Base-by-base conservation (phyloP, 768 basidiomycete genomes). In the Lactarius pseudohatsudake region DNA sequence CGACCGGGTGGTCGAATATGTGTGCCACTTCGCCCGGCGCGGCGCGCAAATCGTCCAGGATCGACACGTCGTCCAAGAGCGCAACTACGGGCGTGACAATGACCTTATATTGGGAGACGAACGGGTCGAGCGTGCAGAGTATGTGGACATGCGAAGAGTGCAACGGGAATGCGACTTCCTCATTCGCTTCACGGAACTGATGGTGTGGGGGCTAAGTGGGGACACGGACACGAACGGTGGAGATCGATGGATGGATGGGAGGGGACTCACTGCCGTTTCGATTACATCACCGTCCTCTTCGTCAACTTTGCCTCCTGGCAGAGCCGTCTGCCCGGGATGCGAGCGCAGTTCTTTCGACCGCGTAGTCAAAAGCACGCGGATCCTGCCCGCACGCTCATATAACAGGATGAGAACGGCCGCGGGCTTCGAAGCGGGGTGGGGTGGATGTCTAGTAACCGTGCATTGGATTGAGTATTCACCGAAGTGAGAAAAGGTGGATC, bases 341-440 rank as follows among this genome's bases (percentile, higher is more conserved):
- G 88, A 85, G 34, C 90, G 79, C 13, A 93, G 80, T 2, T 78
- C 73, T 75, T 90, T 93, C 6, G 93, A 91, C 11, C 94, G 85
- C 4, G 94, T 96, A 1, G 94, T 96, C 62, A 96, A 78, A 26
- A 96, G 79, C 5, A 96, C 92, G 15, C 88, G 84, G 7, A 95
- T 77, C 54, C 82, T 76, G 20, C 85, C 88, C 4, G 78, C 81
- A n/a, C 83, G 77, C 74, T 95, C 90, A 68, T 86, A 96, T 1
- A 96, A 77, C 13, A 94, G 79, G 1, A 95, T 85, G 3, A 96
- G 81, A 0, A 96, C 92, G 9, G 91, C 91, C 5, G 87, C 92
- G 15, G 86, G 83, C 72, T 81, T 87, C 58, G 73, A 75, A 18
- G 62, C 70, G 11, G 80, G 72, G 54, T 79, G 76, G 8, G 64